Base-by-base conservation (phyloP, 1,284 basidiomycete genomes). In the Ustilago cynodontis region DNA sequence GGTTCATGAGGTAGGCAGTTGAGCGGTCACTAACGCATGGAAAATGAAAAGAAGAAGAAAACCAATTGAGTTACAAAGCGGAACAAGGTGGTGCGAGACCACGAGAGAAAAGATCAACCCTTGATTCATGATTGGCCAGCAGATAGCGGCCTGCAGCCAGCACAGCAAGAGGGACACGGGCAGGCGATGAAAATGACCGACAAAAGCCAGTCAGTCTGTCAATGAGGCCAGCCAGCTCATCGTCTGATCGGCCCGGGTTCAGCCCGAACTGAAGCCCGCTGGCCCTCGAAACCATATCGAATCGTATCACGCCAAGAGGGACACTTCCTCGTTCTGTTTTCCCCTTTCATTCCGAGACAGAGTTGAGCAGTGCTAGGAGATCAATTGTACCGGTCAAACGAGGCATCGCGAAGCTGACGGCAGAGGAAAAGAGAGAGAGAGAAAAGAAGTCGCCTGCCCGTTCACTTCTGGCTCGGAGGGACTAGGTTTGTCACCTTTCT, bases 261-360 rank as follows among this genome's bases (percentile, higher is more conserved):
- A 26, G 47, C 47, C 47, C 26, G 47, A 49, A 49, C 47, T 49
- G 26, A 49, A 49, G 24, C 22, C 47, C 24, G 8, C 18, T 28
- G 43, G 18, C n/a, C 43, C 13, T 45, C 43, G 35, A 37, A 16
- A 45, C n/a, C 43, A 7, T 8, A 20, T 49, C 26, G 22, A 49
- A 49, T 28, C 47, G 47, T 49, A 26, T 24, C 47, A 26, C 47
- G 26, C 47, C 47, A 49, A 49, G 26, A 49, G 43, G 1, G 47
- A 43, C n/a, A 33, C n/a, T 9, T 20, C n/a, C 2, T 49, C 24
- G 5, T 49, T 49, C 24, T 28, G 4, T 13, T 14, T 26, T 49
- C 22, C 20, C 11, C 20, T 49, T 16, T 5, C 22, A 14, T 49
- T 28, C 47, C 28, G 47, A 28, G 26, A 49, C 22, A 7, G 20